Evolutionary conservation across 805 yeast species (phyloP).

Genomic region (Starmerella vitae): DNA sequence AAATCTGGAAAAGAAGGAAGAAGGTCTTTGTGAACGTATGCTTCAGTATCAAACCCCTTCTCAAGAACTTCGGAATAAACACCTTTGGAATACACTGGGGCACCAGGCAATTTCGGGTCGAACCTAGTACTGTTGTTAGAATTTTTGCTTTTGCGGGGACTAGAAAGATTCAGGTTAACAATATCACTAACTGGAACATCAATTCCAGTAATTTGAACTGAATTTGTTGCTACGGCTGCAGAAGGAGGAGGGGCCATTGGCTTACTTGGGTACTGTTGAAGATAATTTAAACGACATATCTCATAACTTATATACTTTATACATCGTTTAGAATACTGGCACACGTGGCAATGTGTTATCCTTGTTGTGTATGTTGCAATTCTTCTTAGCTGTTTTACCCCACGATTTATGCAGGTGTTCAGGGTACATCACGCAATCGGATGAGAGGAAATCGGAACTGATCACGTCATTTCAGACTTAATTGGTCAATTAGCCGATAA

Average conservation of each 20-base stretch:
- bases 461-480: no score
- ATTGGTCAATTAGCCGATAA: no score
- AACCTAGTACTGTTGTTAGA: neutral
- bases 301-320: no score
- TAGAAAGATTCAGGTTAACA: conserved; percentile 3
- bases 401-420: no score
- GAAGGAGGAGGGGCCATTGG: conserved; percentile 12
- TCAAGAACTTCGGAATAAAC: conserved; percentile 3
- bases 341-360: neutral
- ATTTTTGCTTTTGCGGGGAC: neutral
- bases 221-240: neutral
- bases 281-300: no score
- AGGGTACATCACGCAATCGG: no score
- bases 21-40: conserved; percentile 23
- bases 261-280: no score
- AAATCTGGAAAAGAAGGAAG: conserved; percentile 26
- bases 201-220: neutral
- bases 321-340: no score
- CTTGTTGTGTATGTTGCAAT: neutral
- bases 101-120: conserved; percentile 6
- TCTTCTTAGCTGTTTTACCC: no score
- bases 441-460: no score
- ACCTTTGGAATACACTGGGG: conserved; percentile 5
- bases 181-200: conserved; percentile 5
- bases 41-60: conserved; percentile 5